Conservation (phyloP, 768 basidiomycete genomes). For the Russula earlei region DNA sequence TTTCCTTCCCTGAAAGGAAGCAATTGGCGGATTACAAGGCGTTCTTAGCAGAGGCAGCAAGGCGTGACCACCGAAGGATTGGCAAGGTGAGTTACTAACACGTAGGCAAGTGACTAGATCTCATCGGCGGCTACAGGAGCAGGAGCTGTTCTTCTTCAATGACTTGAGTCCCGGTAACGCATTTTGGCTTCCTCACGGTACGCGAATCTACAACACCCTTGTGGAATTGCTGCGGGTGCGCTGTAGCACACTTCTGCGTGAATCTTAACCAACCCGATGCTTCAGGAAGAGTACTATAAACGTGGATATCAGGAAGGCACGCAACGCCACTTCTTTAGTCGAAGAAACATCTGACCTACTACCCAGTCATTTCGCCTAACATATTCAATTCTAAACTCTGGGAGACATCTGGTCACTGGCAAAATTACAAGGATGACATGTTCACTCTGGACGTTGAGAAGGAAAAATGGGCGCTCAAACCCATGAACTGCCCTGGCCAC, state of each 20-base stretch:
- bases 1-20: slow-evolving; percentile 98
- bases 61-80: slow-evolving; percentile 93
- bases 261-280: not conserved
- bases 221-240: slow-evolving; percentile 83
- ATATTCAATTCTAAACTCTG: slow-evolving; percentile 95
- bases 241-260: not conserved
- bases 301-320: slow-evolving; percentile 91
- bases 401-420: slow-evolving; percentile 98
- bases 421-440: slow-evolving; percentile 98
- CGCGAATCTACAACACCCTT: slow-evolving; percentile 91
- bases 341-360: slow-evolving; percentile 1
- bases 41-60: slow-evolving; percentile 96
- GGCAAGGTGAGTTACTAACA: slow-evolving; percentile 47
- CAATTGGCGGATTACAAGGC: slow-evolving; percentile 90
- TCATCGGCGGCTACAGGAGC: slow-evolving; percentile 44
- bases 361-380: slow-evolving; percentile 88
- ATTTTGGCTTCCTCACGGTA: slow-evolving; percentile 97
- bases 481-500: slow-evolving; percentile 99
- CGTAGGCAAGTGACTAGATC: not conserved
- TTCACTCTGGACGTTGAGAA: slow-evolving; percentile 92
- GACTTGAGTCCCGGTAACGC: slow-evolving; percentile 90
- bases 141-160: slow-evolving; percentile 98
- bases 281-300: slow-evolving; percentile 82
- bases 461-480: slow-evolving; percentile 92
- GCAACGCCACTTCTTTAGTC: slow-evolving; percentile 13